Evolutionary conservation across 371 early-diverging fungal genomes (phyloP).

Genomic region (Fennellomyces sp.): DNA sequence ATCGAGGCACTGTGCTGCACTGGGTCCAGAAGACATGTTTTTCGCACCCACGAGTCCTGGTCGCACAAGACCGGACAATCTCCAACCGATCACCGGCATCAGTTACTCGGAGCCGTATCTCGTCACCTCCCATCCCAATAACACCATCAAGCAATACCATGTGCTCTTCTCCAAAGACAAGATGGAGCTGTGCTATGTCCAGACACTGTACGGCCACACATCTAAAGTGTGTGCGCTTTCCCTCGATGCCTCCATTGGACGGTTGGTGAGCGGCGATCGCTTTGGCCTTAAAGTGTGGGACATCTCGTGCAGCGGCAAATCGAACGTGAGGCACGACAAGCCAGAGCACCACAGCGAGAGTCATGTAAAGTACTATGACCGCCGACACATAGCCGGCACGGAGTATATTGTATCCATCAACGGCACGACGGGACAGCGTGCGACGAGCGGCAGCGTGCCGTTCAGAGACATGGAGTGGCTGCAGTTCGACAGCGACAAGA

Average conservation of each 20-base stretch:
- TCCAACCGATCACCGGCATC: conserved; percentile 29
- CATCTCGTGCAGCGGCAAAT: conserved; percentile 8
- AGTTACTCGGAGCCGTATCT: conserved; percentile 43
- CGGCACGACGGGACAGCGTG: not conserved
- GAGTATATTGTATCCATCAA: conserved; percentile 20
- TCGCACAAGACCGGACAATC: not conserved
- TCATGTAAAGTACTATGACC: not conserved
- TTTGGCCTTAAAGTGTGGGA: conserved; percentile 51
- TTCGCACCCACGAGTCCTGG: conserved; percentile 5
- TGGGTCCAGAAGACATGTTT: conserved; percentile 22
- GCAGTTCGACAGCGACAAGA: conserved; percentile 39
- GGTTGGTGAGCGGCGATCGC: conserved; percentile 47
- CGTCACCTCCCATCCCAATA: conserved; percentile 52
- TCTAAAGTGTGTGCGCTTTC: conserved; percentile 44
- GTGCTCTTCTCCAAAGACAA: conserved; percentile 12
- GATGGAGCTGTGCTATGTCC: conserved; percentile 31
- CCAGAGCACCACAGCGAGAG: conserved; percentile 1
- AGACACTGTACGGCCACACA: conserved; percentile 51
- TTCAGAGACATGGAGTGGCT: conserved; percentile 22
- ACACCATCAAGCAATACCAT: conserved; percentile 51
- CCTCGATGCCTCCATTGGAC: conserved; percentile 23
- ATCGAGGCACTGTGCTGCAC: conserved; percentile 30
- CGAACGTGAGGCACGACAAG: not conserved
- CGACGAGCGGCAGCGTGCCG: conserved; percentile 18
- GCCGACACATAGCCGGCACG: not conserved